These are phyloP conservation scores for Neoscytalidium dimidiatum DNA, from an alignment of 2,329 filamentous ascomycete species.

Conservation along the genomic window DNA sequence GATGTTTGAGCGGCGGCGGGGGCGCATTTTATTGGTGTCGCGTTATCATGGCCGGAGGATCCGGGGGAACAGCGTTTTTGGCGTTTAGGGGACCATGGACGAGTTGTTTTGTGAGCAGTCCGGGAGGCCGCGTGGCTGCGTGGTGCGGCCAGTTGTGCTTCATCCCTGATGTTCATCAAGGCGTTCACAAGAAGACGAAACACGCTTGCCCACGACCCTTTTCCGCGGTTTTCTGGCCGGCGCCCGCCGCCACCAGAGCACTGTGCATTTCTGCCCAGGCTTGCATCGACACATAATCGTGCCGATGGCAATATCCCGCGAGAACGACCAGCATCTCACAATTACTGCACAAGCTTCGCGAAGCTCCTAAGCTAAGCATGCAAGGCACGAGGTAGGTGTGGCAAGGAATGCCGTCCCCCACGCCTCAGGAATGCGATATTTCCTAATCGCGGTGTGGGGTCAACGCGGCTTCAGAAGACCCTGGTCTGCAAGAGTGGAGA, in stretches of 20 bases:
- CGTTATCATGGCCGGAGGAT: slow-evolving; percentile 6
- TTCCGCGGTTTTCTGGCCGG: slow-evolving; percentile 9
- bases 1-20: slow-evolving; percentile 18
- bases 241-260: neutral
- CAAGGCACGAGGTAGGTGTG: slow-evolving; percentile 1
- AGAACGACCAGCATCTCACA: neutral
- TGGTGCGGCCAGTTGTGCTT: slow-evolving; percentile 1
- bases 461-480: neutral
- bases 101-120: neutral
- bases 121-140: slow-evolving; percentile 14
- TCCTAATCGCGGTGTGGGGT: neutral
- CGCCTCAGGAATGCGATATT: neutral
- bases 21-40: neutral
- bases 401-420: neutral
- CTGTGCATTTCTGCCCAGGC: neutral
- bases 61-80: neutral
- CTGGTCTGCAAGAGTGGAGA: neutral
- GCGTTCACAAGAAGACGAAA: slow-evolving; percentile 7
- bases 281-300: neutral
- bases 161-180: slow-evolving; percentile 16
- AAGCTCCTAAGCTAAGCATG: slow-evolving; percentile 8
- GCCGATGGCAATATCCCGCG: neutral
- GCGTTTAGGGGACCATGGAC: slow-evolving; percentile 8
- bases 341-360: slow-evolving; percentile 4
- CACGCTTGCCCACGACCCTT: slow-evolving; percentile 12